Conservation (phyloP, 495 filamentous ascomycete genomes). For the Podospora bellae-mahoneyi region DNA sequence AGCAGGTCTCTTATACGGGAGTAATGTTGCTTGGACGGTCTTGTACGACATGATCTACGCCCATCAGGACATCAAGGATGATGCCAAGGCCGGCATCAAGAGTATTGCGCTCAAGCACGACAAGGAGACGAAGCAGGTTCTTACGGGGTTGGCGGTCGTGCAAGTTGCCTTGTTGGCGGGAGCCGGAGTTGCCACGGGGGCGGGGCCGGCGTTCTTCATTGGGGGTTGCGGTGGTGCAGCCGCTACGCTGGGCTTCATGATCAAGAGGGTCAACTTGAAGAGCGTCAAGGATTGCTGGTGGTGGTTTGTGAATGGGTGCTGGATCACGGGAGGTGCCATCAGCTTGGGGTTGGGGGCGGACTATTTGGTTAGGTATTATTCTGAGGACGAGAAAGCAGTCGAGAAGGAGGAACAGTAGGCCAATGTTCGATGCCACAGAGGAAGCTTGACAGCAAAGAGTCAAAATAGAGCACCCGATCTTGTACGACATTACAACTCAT, state of each 20-base stretch:
- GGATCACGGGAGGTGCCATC: conserved; percentile 54
- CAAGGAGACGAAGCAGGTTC: conserved; percentile 77
- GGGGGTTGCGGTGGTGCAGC: conserved; percentile 82
- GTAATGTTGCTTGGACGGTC: conserved; percentile 90
- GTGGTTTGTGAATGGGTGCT: conserved; percentile 78
- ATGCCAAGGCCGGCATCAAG: conserved; percentile 89
- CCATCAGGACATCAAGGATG: conserved; percentile 96
- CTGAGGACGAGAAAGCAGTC: background rate
- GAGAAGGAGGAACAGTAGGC: background rate
- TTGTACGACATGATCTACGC: conserved; percentile 99
- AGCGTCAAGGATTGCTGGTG: conserved; percentile 87
- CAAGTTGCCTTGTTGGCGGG: conserved; percentile 78
- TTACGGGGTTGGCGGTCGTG: conserved; percentile 67
- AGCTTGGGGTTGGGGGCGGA: conserved; percentile 50
- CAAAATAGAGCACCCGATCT: background rate
- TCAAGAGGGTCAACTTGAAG: conserved; percentile 80
- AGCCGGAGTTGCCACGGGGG: conserved; percentile 68
- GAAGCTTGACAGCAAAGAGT: background rate
- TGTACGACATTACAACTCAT: background rate
- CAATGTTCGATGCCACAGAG: background rate
- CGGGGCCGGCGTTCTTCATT: conserved; percentile 80
- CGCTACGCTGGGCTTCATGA: conserved; percentile 77
- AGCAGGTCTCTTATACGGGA: conserved; percentile 73
- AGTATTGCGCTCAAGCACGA: conserved; percentile 90
- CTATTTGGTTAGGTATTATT: conserved; percentile 45